Conservation (phyloP, 371 early-diverging fungal species). For the Mucor saturninus region DNA sequence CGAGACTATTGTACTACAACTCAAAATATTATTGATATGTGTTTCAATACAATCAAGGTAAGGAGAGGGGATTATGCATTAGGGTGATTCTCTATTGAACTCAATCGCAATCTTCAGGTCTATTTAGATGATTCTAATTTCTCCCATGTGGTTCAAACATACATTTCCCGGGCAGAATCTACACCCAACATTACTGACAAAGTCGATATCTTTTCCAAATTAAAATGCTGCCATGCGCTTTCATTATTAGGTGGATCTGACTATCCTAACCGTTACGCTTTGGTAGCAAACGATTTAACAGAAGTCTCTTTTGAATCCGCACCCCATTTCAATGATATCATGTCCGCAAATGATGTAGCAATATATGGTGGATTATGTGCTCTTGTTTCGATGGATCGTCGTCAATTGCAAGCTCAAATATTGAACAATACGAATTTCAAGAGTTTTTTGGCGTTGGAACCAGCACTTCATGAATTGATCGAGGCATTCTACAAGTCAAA, state of each 20-base stretch:
- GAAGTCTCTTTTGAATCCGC: slow-evolving; percentile 69
- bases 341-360: slow-evolving; percentile 85
- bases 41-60: slow-evolving; percentile 81
- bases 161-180: slow-evolving; percentile 76
- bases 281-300: slow-evolving; percentile 68
- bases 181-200: slow-evolving; percentile 71
- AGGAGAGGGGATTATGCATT: not conserved
- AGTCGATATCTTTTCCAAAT: slow-evolving; percentile 59
- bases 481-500: slow-evolving; percentile 77
- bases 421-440: slow-evolving; percentile 78
- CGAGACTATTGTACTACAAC: slow-evolving; percentile 81
- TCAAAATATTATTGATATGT: slow-evolving; percentile 79
- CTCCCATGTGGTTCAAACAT: slow-evolving; percentile 68
- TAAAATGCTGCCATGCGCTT: slow-evolving; percentile 72
- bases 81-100: not conserved
- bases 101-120: slow-evolving; percentile 44
- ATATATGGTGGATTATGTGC: slow-evolving; percentile 83
- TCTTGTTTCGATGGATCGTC: slow-evolving; percentile 76
- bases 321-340: slow-evolving; percentile 50
- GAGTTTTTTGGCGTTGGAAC: slow-evolving; percentile 81
- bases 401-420: slow-evolving; percentile 69
- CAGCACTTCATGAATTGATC: slow-evolving; percentile 74
- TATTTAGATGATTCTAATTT: slow-evolving; percentile 71
- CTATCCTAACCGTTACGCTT: slow-evolving; percentile 58
- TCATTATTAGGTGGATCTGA: slow-evolving; percentile 52